Evolutionary conservation across 257 asterid genomes (phyloP).

Genomic region (Nemophila menziesii): DNA sequence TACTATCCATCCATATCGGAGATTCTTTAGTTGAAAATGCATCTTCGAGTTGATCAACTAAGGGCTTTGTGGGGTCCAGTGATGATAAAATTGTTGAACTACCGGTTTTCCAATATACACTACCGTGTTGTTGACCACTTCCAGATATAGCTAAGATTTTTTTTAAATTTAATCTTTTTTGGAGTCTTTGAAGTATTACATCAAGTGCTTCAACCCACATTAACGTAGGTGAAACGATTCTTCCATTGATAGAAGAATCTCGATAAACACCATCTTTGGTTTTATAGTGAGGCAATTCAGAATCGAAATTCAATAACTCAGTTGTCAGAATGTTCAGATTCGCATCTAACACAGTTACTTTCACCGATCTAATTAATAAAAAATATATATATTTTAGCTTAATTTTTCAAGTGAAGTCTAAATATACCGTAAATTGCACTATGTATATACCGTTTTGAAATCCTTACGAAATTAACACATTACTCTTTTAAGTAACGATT

Average conservation of each 20-base stretch:
- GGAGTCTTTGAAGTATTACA: slow-evolving; percentile 47
- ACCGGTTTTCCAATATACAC: slow-evolving; percentile 90
- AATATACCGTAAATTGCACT: no score
- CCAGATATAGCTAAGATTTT: slow-evolving; percentile 80
- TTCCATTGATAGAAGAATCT: slow-evolving; percentile 48
- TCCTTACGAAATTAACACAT: no score
- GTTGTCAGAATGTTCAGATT: slow-evolving; percentile 51
- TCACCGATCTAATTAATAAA: slow-evolving; percentile 53
- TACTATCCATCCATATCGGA: slow-evolving; percentile 95
- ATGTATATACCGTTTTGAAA: no score
- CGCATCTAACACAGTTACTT: slow-evolving; percentile 75
- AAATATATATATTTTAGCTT: no score
- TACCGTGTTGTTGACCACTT: slow-evolving; percentile 97
- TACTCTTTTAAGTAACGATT: background rate
- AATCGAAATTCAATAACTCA: slow-evolving; percentile 69
- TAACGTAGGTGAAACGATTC: slow-evolving; percentile 80
- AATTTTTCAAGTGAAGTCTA: no score
- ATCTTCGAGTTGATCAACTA: slow-evolving; percentile 51
- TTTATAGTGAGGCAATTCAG: slow-evolving; percentile 69
- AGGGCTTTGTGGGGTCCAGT: slow-evolving; percentile 32
- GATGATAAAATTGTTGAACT: slow-evolving; percentile 40
- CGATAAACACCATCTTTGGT: slow-evolving; percentile 83
- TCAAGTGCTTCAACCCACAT: slow-evolving; percentile 99
- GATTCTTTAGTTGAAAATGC: slow-evolving; percentile 75
- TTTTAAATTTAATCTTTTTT: slow-evolving; percentile 47